Evolutionary conservation across 2,329 filamentous ascomycete species (phyloP).

Genomic region (Fusarium pseudocircinatum): DNA sequence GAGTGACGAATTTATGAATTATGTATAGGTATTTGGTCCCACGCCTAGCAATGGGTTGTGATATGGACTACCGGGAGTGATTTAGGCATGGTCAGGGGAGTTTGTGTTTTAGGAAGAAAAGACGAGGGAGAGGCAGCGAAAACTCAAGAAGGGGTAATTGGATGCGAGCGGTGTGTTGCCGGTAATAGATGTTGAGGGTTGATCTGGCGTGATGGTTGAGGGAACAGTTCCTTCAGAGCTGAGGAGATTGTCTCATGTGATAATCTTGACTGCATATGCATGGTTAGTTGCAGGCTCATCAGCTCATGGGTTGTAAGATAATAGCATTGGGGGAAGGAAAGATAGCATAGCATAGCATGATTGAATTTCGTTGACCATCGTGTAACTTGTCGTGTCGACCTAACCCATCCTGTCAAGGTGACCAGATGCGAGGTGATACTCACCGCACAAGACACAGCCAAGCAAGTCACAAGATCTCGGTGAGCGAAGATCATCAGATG

Average conservation of each 20-base stretch:
- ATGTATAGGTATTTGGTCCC: constrained; percentile 22
- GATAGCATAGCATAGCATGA: constrained; percentile 1
- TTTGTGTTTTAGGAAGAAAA: constrained; percentile 8
- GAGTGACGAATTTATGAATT: constrained; percentile 48
- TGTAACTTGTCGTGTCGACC: not conserved
- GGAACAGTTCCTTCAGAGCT: not conserved
- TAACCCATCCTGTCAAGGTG: not conserved
- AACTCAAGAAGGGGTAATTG: not conserved
- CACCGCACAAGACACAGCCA: constrained; percentile 23
- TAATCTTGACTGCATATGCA: not conserved
- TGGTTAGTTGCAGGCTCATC: not conserved
- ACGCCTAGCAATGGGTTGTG: constrained; percentile 10
- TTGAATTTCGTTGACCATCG: not conserved
- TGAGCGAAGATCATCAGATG: constrained; percentile 18
- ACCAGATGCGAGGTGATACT: not conserved
- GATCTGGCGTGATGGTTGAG: constrained; percentile 13
- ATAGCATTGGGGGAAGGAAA: not conserved
- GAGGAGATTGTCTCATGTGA: constrained; percentile 1
- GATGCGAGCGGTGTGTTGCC: constrained; percentile 13
- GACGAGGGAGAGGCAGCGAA: constrained; percentile 6
- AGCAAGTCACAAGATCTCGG: constrained; percentile 26
- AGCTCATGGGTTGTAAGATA: constrained; percentile 10
- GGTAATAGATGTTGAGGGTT: constrained; percentile 6
- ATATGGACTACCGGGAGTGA: constrained; percentile 7
- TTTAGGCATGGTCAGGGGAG: constrained; percentile 16